These are phyloP conservation scores for Crataegus laevigata DNA, from an alignment of 306 rosid genomes.

Conservation along the genomic window DNA sequence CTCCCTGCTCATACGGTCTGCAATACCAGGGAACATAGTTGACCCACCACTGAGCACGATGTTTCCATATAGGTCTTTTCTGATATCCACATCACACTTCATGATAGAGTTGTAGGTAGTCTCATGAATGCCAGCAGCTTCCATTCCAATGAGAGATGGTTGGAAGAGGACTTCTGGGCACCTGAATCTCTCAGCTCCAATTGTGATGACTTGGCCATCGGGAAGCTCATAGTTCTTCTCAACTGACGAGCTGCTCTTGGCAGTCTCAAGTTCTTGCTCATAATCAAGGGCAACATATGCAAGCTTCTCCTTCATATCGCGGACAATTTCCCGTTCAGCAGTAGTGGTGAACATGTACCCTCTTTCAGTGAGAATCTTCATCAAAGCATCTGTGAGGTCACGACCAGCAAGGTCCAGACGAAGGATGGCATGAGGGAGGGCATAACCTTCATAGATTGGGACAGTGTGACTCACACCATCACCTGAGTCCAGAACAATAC, in stretches of 20 bases:
- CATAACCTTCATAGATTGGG: conserved; percentile 95
- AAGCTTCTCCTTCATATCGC: conserved; percentile 98
- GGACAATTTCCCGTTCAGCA: conserved; percentile 97
- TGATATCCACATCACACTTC: conserved; percentile 98
- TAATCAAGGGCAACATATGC: conserved; percentile 93
- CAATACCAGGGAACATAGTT: conserved; percentile 97
- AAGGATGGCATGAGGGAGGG: conserved; percentile 93
- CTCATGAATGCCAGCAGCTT: conserved; percentile 98
- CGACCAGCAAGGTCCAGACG: conserved; percentile 99
- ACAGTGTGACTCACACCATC: conserved; percentile 99
- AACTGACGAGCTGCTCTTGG: conserved; percentile 90
- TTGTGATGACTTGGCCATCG: conserved; percentile 88
- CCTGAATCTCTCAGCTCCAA: conserved; percentile 95
- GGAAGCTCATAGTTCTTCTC: conserved; percentile 96
- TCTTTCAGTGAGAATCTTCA: conserved; percentile 97
- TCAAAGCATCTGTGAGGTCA: conserved; percentile 84
- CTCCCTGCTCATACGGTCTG: conserved; percentile 98
- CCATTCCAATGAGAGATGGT: conserved; percentile 98
- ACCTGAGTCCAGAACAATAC: conserved; percentile 91
- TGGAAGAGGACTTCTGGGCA: conserved; percentile 98
- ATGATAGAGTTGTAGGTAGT: conserved; percentile 96
- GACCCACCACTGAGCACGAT: conserved; percentile 98
- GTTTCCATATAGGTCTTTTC: conserved; percentile 90
- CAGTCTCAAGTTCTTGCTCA: conserved; percentile 93
- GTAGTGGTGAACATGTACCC: conserved; percentile 99